Evolutionary conservation across 768 basidiomycete genomes (phyloP), one percentile per base, ranked within the genome.

Genomic region (Termitomyces bulborhizus): DNA sequence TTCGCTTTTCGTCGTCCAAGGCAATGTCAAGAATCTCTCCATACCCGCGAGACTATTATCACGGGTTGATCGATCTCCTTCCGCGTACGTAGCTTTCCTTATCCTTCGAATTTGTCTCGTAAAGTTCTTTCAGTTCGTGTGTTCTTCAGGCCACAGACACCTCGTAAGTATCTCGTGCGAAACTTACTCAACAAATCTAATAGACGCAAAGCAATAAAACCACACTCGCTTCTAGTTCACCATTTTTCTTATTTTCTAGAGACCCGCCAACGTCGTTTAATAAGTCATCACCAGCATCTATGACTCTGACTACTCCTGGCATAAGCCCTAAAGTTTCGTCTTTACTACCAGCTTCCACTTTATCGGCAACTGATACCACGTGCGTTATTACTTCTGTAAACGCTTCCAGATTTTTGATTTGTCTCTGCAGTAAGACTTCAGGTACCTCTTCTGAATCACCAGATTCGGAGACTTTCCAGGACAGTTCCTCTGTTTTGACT

Each of bases 121-220:
- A 37, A 39, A 34, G 6, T 3, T 7, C 11, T 27, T n/a, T 47
- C 26, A 58, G 57, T 11, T 55, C 40, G 12, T 58, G 57, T 46
- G 11, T 47, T 26, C 5, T 58, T n/a, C 43, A 21, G 27, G 57
- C 57, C 3, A 52, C 39, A 46, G 34, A 41, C 34, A 42, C 32
- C 21, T 46, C 44, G 57, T 58, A 52, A 50, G 57, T 9, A 21
- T 15, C 13, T 13, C 26, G 18, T 46, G 26, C 27, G 21, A 36
- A 13, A 21, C 31, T 29, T 16, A 16, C 12, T 16, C 6, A 5
- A 21, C 18, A 29, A 0, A n/a, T 34, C 31, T 48, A 32, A 43
- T 21, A 5, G 11, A 43, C 8, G 12, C 26, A 12, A 37, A 58
- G 57, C 5, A 55, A 58, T 36, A 51, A 46, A 11, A 47, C 21